Evolutionary conservation across 371 early-diverging fungal species (phyloP).

Genomic region (Blastocladiella emersonii): DNA sequence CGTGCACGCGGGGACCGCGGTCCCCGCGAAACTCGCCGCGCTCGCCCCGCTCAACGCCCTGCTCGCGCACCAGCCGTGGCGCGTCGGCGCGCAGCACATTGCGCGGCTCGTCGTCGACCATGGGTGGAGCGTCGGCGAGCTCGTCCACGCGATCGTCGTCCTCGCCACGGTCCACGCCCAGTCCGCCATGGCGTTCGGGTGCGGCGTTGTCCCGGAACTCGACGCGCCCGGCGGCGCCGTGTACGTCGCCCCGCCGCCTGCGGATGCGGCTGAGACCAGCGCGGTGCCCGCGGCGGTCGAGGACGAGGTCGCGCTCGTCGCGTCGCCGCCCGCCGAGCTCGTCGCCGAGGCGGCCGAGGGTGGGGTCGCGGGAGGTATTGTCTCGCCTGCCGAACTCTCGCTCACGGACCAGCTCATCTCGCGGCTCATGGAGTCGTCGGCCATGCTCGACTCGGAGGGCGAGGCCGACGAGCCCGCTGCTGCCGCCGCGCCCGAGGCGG

Average conservation of each 20-base stretch:
- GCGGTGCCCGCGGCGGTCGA: background rate
- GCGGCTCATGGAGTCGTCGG: background rate
- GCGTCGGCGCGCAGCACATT: conserved; percentile 29
- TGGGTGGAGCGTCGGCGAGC: conserved; percentile 41
- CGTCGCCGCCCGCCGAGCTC: background rate
- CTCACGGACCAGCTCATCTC: conserved; percentile 1
- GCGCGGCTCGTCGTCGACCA: conserved; percentile 17
- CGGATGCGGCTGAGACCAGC: background rate
- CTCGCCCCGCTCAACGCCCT: conserved; percentile 29
- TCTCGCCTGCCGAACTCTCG: background rate
- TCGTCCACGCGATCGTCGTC: conserved; percentile 45
- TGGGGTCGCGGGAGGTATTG: no score
- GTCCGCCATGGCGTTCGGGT: conserved; percentile 41
- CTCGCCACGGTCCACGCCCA: conserved; percentile 40
- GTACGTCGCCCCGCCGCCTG: background rate
- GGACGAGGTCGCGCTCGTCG: background rate
- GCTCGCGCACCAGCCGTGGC: conserved; percentile 50
- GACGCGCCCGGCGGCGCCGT: conserved; percentile 44
- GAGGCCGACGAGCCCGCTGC: background rate
- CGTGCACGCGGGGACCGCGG: conserved; percentile 16
- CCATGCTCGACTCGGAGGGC: background rate
- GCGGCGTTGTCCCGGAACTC: conserved; percentile 48
- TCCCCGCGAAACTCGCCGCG: conserved; percentile 37
- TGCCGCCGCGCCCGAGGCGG: background rate
- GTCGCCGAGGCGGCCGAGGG: no score